These are phyloP conservation scores for Canavalia gladiata DNA, from an alignment of 306 rosid genomes.

Conservation along the genomic window DNA sequence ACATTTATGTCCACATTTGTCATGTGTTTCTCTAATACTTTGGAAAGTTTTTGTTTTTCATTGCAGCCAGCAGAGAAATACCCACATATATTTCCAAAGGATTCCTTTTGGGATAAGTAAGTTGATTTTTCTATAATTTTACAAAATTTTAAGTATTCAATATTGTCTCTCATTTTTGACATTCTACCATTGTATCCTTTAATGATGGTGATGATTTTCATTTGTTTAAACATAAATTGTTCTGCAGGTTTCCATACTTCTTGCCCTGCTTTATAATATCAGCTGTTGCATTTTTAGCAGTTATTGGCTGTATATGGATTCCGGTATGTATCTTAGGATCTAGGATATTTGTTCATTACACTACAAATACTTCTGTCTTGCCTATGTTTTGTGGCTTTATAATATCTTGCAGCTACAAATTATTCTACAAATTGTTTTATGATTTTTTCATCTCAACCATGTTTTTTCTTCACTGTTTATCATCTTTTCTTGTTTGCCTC, in stretches of 20 bases:
- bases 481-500: background rate
- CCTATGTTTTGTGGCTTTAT: background rate
- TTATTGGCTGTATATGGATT: slow-evolving; percentile 56
- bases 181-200: background rate
- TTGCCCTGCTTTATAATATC: slow-evolving; percentile 57
- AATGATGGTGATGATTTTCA: background rate
- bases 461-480: background rate
- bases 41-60: background rate
- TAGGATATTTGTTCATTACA: background rate
- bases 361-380: background rate
- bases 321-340: slow-evolving; percentile 50
- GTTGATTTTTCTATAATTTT: slow-evolving; percentile 32
- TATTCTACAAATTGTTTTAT: background rate
- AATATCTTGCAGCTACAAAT: no score
- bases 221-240: slow-evolving; percentile 21
- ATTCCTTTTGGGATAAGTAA: slow-evolving; percentile 83
- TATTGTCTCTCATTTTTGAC: background rate
- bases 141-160: background rate
- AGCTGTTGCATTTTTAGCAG: slow-evolving; percentile 36
- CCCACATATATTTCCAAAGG: slow-evolving; percentile 69
- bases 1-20: background rate
- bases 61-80: slow-evolving; percentile 86
- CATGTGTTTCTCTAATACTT: slow-evolving; percentile 30
- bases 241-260: slow-evolving; percentile 59
- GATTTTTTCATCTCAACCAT: background rate